A percentile compares a stretch with the other conserved stretches of the same genome.
Conservation (phyloP, 768 basidiomycete genomes). For the Tricholoma bakamatsutake region DNA sequence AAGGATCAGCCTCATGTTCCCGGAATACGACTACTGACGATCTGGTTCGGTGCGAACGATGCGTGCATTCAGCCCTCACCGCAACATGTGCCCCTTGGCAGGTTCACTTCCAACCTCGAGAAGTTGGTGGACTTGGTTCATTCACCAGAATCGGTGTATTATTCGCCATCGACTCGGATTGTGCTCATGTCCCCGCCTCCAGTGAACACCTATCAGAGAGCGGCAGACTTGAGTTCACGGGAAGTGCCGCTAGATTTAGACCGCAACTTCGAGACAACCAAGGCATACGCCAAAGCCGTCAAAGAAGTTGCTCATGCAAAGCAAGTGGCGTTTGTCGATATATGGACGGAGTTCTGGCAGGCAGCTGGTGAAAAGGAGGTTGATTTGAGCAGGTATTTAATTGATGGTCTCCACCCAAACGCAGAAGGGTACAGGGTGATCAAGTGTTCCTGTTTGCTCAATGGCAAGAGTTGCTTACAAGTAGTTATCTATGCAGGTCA, state of each 20-base stretch:
- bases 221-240: conserved; percentile 41
- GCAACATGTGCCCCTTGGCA: conserved; percentile 72
- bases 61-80: conserved; percentile 55
- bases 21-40: conserved; percentile 63
- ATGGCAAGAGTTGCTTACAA: neutral
- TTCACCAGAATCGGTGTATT: conserved; percentile 53
- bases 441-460: conserved; percentile 1
- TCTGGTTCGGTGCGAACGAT: conserved; percentile 94
- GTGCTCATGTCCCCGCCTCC: conserved; percentile 86
- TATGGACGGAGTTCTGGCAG: conserved; percentile 72
- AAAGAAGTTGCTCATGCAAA: conserved; percentile 50
- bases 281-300: conserved; percentile 66
- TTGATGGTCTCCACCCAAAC: conserved; percentile 80
- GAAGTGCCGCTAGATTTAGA: conserved; percentile 49
- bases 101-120: conserved; percentile 59
- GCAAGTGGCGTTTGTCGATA: conserved; percentile 61
- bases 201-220: conserved; percentile 57
- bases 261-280: conserved; percentile 57
- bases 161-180: conserved; percentile 69
- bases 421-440: conserved; percentile 68
- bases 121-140: conserved; percentile 58
- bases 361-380: conserved; percentile 58
- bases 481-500: conserved; percentile 37
- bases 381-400: conserved; percentile 44
- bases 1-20: conserved; percentile 43